phyloP scores from a whole-genome alignment of 805 yeast species.

The Torulaspora microellipsoides region DNA sequence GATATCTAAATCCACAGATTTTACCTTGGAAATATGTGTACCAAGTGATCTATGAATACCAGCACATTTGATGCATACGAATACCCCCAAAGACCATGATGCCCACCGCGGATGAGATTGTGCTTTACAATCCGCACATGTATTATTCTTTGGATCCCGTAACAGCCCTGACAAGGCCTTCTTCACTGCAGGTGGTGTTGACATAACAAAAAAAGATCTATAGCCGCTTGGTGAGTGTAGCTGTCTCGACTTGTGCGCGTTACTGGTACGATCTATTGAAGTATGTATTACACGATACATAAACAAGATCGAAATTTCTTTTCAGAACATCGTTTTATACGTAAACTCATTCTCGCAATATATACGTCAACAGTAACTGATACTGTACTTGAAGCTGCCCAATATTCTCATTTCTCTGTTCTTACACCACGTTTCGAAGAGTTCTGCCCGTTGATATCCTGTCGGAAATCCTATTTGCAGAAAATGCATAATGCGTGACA shows the following conservation, averaged over 20 bases:
- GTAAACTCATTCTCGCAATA: no score
- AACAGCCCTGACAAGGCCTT: slow-evolving; percentile 67
- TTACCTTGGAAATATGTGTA: slow-evolving; percentile 88
- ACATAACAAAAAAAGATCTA: slow-evolving; percentile 10
- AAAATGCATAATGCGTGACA: no score
- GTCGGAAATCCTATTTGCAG: neutral
- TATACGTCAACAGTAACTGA: no score
- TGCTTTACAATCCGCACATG: slow-evolving; percentile 89
- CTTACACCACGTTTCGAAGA: neutral
- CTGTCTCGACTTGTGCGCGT: no score
- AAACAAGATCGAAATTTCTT: no score
- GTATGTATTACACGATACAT: no score
- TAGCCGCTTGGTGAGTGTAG: neutral
- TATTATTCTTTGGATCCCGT: slow-evolving; percentile 68
- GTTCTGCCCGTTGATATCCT: neutral
- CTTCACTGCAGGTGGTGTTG: slow-evolving; percentile 41
- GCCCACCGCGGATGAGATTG: slow-evolving; percentile 97
- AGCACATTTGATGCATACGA: slow-evolving; percentile 90
- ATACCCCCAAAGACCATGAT: slow-evolving; percentile 90
- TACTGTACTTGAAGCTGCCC: no score
- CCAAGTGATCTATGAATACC: slow-evolving; percentile 96
- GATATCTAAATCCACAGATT: slow-evolving; percentile 89
- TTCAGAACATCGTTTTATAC: no score
- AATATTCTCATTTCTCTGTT: neutral
- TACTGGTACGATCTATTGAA: no score